These are phyloP conservation scores for Tetracladium marchalianum DNA, from an alignment of 495 filamentous ascomycete genomes.

Conservation along the genomic window DNA sequence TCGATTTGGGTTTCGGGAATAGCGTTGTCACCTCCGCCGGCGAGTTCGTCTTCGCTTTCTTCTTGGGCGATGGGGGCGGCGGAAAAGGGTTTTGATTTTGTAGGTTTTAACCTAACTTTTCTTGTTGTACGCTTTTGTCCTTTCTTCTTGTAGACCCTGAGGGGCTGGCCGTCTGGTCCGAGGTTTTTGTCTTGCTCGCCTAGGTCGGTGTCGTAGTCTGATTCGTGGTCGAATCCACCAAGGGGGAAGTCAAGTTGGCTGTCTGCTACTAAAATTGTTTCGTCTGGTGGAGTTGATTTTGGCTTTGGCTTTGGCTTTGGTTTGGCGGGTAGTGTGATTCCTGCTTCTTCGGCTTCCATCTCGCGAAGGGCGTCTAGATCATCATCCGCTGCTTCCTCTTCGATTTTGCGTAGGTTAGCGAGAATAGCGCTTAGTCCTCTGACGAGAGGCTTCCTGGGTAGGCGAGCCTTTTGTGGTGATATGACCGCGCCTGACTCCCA, in stretches of 20 bases:
- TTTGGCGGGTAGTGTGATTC: conserved; percentile 5
- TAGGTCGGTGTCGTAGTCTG: conserved; percentile 37
- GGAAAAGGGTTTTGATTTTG: conserved; percentile 24
- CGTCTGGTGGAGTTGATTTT: conserved; percentile 2
- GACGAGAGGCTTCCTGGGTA: conserved; percentile 54
- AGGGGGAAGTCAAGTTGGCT: conserved; percentile 47
- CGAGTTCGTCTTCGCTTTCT: conserved; percentile 23
- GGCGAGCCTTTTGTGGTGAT: conserved; percentile 28
- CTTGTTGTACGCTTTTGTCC: conserved; percentile 84
- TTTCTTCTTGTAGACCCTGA: conserved; percentile 77
- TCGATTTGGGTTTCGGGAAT: conserved; percentile 35
- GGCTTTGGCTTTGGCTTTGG: conserved; percentile 10
- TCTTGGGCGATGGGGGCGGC: background rate
- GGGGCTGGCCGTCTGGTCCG: conserved; percentile 35
- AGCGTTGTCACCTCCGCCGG: conserved; percentile 17
- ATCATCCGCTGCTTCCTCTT: conserved; percentile 67
- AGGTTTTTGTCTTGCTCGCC: conserved; percentile 17
- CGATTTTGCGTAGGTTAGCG: conserved; percentile 63
- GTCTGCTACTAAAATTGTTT: conserved; percentile 47
- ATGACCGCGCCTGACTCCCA: conserved; percentile 25
- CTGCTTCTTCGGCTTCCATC: conserved; percentile 50
- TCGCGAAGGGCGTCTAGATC: conserved; percentile 76
- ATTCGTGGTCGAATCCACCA: conserved; percentile 52
- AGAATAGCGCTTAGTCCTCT: conserved; percentile 73
- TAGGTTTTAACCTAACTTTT: conserved; percentile 59